phyloP scores from a whole-genome alignment of 2,329 filamentous ascomycete species.

The Paecilomyces sp. region DNA sequence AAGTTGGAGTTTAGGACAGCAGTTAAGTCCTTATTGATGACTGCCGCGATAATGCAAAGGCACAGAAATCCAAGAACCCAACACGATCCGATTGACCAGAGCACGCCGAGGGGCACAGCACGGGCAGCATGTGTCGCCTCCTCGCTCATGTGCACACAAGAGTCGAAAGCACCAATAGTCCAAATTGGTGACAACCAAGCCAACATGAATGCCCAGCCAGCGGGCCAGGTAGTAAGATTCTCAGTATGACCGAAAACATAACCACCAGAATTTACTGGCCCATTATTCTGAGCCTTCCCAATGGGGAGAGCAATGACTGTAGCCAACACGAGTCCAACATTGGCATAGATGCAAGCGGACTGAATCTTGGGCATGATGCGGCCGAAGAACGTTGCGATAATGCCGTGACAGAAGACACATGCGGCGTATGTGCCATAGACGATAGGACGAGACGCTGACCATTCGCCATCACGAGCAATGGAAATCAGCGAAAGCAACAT shows the following conservation, averaged over 20 bases:
- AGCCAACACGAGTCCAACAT: conserved; percentile 49
- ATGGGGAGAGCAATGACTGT: conserved; percentile 53
- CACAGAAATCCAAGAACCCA: conserved; percentile 54
- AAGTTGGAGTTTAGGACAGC: conserved; percentile 43
- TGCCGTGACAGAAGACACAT: conserved; percentile 47
- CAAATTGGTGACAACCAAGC: conserved; percentile 57
- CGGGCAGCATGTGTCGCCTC: conserved; percentile 54
- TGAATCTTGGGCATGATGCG: conserved; percentile 55
- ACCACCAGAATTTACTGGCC: conserved; percentile 25
- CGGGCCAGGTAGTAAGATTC: conserved; percentile 53
- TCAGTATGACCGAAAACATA: conserved; percentile 53
- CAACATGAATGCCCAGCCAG: conserved; percentile 53
- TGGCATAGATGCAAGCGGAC: conserved; percentile 49
- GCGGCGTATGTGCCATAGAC: conserved; percentile 53
- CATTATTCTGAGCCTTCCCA: conserved; percentile 27
- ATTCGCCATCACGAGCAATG: conserved; percentile 49
- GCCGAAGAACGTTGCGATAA: conserved; percentile 47
- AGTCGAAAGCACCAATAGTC: conserved; percentile 50
- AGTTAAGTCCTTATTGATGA: conserved; percentile 48
- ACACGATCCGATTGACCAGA: conserved; percentile 50
- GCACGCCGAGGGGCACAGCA: conserved; percentile 53
- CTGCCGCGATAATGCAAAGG: conserved; percentile 51
- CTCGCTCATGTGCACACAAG: conserved; percentile 54
- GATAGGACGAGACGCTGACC: conserved; percentile 48
- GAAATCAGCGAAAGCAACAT: conserved; percentile 56